A percentile compares a stretch with the other conserved stretches of the same genome.
Evolutionary conservation across 495 filamentous ascomycete species (phyloP).

Genomic region (Aspergillus bridgeri): DNA sequence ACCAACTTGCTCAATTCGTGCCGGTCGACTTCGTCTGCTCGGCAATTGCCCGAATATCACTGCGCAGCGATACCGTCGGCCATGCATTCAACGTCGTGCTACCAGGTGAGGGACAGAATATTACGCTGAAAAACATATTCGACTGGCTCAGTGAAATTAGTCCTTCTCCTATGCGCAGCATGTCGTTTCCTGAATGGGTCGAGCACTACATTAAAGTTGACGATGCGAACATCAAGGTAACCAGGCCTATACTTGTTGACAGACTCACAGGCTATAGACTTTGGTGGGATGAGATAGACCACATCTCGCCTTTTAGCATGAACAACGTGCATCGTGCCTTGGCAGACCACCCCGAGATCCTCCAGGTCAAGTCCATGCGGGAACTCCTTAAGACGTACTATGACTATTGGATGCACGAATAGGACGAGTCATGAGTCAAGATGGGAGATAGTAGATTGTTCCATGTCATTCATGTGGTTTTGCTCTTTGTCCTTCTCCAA

Average conservation of each 20-base stretch:
- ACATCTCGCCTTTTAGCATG: background rate
- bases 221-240: background rate
- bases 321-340: constrained; percentile 5
- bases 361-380: background rate
- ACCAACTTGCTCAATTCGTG: constrained; percentile 9
- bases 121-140: constrained; percentile 3
- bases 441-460: background rate
- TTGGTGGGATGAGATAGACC: constrained; percentile 7
- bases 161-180: background rate
- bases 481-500: background rate
- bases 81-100: constrained; percentile 17
- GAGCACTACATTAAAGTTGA: background rate
- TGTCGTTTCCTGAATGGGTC: constrained; percentile 1
- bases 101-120: constrained; percentile 2
- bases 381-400: constrained; percentile 7
- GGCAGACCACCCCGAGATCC: constrained; percentile 3
- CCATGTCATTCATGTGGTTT: no score
- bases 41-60: constrained; percentile 9
- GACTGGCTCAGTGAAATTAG: background rate
- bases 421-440: background rate
- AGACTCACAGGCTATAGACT: background rate
- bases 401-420: background rate
- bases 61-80: background rate
- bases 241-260: background rate
- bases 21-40: constrained; percentile 14